Evolutionary conservation across 805 yeast species (phyloP).

Genomic region (Kluyveromyces siamensis): DNA sequence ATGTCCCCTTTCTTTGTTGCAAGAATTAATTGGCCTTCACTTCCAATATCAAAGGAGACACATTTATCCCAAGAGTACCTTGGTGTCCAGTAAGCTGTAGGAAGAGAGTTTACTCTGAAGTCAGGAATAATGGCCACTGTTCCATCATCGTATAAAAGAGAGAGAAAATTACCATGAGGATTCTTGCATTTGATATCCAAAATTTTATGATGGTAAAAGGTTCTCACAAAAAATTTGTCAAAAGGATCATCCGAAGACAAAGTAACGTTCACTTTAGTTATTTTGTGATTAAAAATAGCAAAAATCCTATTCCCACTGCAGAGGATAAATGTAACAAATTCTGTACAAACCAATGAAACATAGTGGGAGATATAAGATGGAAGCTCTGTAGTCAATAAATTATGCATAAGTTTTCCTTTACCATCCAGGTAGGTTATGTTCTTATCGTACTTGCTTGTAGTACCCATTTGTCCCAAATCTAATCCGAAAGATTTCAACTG

Average conservation of each 20-base stretch:
- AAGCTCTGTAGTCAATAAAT: conserved; percentile 14
- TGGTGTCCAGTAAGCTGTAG: conserved; percentile 50
- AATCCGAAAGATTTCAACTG: conserved; percentile 64
- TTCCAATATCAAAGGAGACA: conserved; percentile 55
- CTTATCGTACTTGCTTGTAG: conserved; percentile 30
- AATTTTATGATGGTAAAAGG: conserved; percentile 20
- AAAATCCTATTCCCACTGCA: conserved; percentile 52
- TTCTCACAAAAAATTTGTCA: conserved; percentile 30
- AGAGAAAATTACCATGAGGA: conserved; percentile 34
- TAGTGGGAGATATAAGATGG: conserved; percentile 27
- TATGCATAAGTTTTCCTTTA: conserved; percentile 25
- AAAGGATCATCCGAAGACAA: conserved; percentile 18
- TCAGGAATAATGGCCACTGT: conserved; percentile 35
- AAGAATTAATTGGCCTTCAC: conserved; percentile 60
- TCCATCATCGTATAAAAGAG: conserved; percentile 51
- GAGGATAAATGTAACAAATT: conserved; percentile 59
- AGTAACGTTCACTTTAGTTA: conserved; percentile 38
- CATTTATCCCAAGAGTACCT: conserved; percentile 37
- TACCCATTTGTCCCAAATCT: conserved; percentile 75
- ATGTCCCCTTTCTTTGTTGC: conserved; percentile 65
- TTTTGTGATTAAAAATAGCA: conserved; percentile 48
- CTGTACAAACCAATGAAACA: conserved; percentile 52
- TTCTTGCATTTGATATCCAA: conserved; percentile 26
- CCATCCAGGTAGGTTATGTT: conserved; percentile 36
- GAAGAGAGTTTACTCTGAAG: not conserved